Base-by-base conservation (phyloP, 2,329 filamentous ascomycete species). In the Pestalotiopsis sp. region DNA sequence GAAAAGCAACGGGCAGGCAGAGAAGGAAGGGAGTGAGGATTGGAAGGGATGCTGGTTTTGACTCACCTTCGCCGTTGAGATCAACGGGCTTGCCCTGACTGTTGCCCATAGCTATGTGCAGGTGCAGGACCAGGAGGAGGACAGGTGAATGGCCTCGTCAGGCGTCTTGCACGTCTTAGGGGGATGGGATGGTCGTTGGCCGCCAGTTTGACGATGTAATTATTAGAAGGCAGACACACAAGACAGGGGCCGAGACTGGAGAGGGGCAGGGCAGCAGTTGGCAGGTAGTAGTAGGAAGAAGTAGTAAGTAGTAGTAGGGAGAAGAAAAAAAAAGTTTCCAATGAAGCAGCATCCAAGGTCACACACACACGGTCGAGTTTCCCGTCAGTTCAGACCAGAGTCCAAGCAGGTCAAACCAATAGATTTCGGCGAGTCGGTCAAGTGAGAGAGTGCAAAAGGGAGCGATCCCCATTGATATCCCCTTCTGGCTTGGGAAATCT, bases 21-120 rank as follows among this genome's bases (percentile, higher is more conserved):
- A 45, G 49, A 12, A 12, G 12, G 17, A n/a, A 66, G 68, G 36
- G 70, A 73, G 67, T 57, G 68, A 75, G 70, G 70, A 84, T 36
- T 5, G 14, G 73, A 73, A 74, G 70, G 71, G 71, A 71, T 17
- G 63, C 31, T 11, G n/a, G 66, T 38, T 38, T 45, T 56, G 68
- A 17, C 90, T 77, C 85, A 97, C 94, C 93, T 91, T 97, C 93
- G 84, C 97, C 95, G 83, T 92, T 93, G 83, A 95, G 91, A 80
- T 94, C 92, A 84, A 97, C 90, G 82, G 93, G 93, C 82, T 98
- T 98, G 82, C 95, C 95, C 83, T 95, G 94, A 80, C 91, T 92
- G 84, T 98, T 98, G 80, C 95, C 95, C 95, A 98, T 98, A 59
- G 62, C 68, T 68, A 52, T 52, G 45, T 52, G 45, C 45, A 61